phyloP scores from a whole-genome alignment of 257 asterid genomes.

The Solanum dulcamara region DNA sequence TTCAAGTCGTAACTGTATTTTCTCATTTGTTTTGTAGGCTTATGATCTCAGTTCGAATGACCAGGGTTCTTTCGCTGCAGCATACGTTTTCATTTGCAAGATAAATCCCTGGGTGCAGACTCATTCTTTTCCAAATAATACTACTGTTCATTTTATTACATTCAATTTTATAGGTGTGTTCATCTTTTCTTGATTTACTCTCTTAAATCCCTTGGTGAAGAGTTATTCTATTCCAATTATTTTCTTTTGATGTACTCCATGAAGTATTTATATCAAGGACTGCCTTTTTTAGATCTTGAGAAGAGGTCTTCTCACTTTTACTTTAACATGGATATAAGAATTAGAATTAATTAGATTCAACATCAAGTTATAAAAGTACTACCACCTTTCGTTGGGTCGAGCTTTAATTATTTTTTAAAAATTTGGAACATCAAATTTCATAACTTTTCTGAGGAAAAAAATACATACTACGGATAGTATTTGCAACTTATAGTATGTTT shows the following conservation, averaged over 20 bases:
- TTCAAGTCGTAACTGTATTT: neutral
- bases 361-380: neutral
- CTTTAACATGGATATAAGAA: neutral
- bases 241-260: neutral
- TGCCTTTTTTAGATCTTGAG: neutral
- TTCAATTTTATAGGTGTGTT: neutral
- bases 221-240: neutral
- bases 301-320: neutral
- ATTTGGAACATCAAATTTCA: neutral
- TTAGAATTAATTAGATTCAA: neutral
- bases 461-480: neutral
- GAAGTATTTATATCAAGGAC: neutral
- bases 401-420: neutral
- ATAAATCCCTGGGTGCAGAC: neutral
- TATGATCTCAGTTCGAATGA: neutral
- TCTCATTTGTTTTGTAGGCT: neutral
- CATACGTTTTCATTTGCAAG: neutral
- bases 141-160: neutral
- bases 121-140: neutral
- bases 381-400: neutral
- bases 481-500: neutral
- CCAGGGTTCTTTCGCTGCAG: neutral
- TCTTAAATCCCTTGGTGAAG: neutral
- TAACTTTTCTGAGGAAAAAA: neutral
- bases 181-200: neutral